These are phyloP conservation scores for Fomitopsis betulina DNA, from an alignment of 1,284 basidiomycete genomes.

Conservation along the genomic window DNA sequence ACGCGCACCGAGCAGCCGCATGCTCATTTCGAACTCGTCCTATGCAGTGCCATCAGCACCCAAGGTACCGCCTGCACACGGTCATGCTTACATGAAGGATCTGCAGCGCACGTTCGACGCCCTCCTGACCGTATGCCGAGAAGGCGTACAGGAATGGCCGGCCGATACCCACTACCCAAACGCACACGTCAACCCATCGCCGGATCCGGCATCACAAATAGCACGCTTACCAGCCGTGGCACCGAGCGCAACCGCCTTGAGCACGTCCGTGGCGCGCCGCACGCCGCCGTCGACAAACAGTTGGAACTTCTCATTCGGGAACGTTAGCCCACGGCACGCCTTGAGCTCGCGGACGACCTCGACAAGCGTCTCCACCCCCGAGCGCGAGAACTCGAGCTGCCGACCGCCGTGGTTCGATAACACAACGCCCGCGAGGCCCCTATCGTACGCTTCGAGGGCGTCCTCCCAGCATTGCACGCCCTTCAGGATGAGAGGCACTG, in stretches of 20 bases:
- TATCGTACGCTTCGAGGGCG: conserved; percentile 82
- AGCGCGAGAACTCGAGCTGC: conserved; percentile 88
- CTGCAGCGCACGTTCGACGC: conserved; percentile 71
- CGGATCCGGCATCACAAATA: too few species aligned
- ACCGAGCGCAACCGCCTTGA: conserved; percentile 90
- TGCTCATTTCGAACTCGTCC: conserved; percentile 95
- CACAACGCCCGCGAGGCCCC: conserved; percentile 78
- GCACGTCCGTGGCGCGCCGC: conserved; percentile 82
- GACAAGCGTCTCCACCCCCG: conserved; percentile 50
- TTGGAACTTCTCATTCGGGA: conserved; percentile 75
- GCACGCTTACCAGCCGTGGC: conserved; percentile 57
- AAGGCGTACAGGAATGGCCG: conserved; percentile 89
- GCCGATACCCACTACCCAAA: conserved; percentile 58
- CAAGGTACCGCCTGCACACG: neutral
- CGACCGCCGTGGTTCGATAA: conserved; percentile 91
- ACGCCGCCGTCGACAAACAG: conserved; percentile 93
- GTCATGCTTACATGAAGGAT: conserved; percentile 62
- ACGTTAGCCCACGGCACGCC: conserved; percentile 56
- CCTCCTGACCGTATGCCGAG: conserved; percentile 83
- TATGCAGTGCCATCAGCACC: conserved; percentile 28
- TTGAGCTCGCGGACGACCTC: conserved; percentile 91
- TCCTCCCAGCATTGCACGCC: conserved; percentile 74
- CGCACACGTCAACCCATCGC: neutral
- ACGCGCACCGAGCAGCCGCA: conserved; percentile 83
- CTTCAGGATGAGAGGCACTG: conserved; percentile 93